These are phyloP conservation scores for Striga asiatica DNA, from an alignment of 257 asterid genomes.

Conservation along the genomic window DNA sequence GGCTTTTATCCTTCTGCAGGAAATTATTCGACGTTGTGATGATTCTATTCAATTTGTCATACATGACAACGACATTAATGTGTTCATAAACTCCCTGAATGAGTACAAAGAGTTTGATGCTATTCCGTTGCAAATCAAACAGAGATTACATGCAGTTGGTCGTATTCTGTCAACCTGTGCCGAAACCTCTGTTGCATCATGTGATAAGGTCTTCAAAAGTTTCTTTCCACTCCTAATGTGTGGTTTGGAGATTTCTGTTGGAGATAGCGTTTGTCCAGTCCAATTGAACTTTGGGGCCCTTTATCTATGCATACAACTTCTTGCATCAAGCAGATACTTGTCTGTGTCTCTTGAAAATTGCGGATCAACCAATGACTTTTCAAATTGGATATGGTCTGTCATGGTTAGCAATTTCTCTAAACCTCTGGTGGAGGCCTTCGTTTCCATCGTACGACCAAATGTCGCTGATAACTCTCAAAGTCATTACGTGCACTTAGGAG, in stretches of 20 bases:
- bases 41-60: constrained; percentile 45
- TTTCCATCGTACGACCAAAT: constrained; percentile 32
- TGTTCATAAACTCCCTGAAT: constrained; percentile 39
- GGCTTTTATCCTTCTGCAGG: constrained; percentile 61
- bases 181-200: constrained; percentile 45
- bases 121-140: constrained; percentile 45
- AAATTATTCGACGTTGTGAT: constrained; percentile 34
- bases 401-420: constrained; percentile 41
- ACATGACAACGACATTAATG: constrained; percentile 51
- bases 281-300: constrained; percentile 45
- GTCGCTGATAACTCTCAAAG: constrained; percentile 29
- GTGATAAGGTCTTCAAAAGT: constrained; percentile 61
- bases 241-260: constrained; percentile 44
- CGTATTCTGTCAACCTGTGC: constrained; percentile 53
- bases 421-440: constrained; percentile 35
- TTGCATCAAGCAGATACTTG: constrained; percentile 63
- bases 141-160: constrained; percentile 69
- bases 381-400: constrained; percentile 34
- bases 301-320: constrained; percentile 64
- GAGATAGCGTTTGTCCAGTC: constrained; percentile 20
- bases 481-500: constrained; percentile 44
- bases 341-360: constrained; percentile 27
- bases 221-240: constrained; percentile 53
- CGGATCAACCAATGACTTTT: constrained; percentile 19
- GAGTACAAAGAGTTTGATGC: constrained; percentile 31